These are phyloP conservation scores for Solanum chilense DNA, from an alignment of 257 asterid genomes.

Conservation along the genomic window DNA sequence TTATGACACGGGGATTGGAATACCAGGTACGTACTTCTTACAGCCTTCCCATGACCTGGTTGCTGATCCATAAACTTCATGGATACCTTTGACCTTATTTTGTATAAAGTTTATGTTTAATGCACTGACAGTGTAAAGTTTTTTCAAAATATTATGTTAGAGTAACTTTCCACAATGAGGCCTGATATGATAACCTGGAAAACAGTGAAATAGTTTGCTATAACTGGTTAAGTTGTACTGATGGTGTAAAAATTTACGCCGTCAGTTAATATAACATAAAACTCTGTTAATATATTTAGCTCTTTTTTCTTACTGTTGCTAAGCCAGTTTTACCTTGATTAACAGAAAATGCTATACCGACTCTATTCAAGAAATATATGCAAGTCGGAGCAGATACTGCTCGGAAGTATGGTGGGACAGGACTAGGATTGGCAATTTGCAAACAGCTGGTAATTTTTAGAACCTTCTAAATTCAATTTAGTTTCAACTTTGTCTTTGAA, in stretches of 20 bases:
- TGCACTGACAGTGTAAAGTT: not conserved
- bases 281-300: not conserved
- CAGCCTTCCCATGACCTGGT: not conserved
- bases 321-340: not conserved
- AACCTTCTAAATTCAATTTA: not conserved
- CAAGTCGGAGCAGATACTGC: conserved; percentile 92
- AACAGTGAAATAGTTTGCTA: not conserved
- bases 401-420: conserved; percentile 91
- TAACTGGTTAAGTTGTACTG: not conserved
- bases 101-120: not conserved
- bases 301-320: not conserved
- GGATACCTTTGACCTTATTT: not conserved
- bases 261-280: not conserved
- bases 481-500: not conserved
- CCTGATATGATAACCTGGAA: not conserved
- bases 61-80: not conserved
- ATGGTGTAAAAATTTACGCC: not conserved
- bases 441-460: conserved; percentile 59
- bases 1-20: conserved; percentile 81
- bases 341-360: conserved; percentile 64
- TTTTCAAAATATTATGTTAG: not conserved
- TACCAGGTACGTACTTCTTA: conserved; percentile 49
- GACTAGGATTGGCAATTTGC: conserved; percentile 88
- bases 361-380: conserved; percentile 89
- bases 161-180: not conserved